These are phyloP conservation scores for Claviceps monticola DNA, from an alignment of 2,329 filamentous ascomycete species.

Conservation along the genomic window DNA sequence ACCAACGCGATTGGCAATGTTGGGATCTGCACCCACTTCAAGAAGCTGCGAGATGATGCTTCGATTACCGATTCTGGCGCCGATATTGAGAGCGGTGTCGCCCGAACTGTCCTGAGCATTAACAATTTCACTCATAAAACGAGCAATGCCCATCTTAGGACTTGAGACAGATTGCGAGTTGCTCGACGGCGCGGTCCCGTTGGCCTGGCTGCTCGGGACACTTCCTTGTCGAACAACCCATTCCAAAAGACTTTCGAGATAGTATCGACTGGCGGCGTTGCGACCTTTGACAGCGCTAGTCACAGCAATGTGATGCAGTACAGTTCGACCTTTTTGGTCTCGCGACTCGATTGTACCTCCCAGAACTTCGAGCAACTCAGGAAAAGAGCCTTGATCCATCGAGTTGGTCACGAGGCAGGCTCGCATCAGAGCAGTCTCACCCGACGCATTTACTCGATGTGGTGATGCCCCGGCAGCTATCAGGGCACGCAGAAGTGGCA, in stretches of 20 bases:
- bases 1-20: slow-evolving; percentile 80
- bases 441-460: slow-evolving; percentile 73
- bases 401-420: slow-evolving; percentile 91
- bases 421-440: slow-evolving; percentile 86
- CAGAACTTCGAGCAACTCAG: slow-evolving; percentile 76
- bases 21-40: slow-evolving; percentile 88
- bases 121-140: slow-evolving; percentile 95
- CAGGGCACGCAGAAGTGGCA: slow-evolving; percentile 67
- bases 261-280: slow-evolving; percentile 84
- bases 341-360: slow-evolving; percentile 82
- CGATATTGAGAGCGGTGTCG: slow-evolving; percentile 89
- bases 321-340: slow-evolving; percentile 79
- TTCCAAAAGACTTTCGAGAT: slow-evolving; percentile 84
- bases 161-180: slow-evolving; percentile 26
- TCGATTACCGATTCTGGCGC: slow-evolving; percentile 80
- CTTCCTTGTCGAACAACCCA: slow-evolving; percentile 84
- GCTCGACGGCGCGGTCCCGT: slow-evolving; percentile 19
- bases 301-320: slow-evolving; percentile 90
- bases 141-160: slow-evolving; percentile 70
- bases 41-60: slow-evolving; percentile 95
- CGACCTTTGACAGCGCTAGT: slow-evolving; percentile 92
- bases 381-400: slow-evolving; percentile 79
- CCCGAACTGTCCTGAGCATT: slow-evolving; percentile 89
- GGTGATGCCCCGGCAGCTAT: slow-evolving; percentile 78
- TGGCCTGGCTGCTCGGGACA: slow-evolving; percentile 38